Conservation (phyloP, 208 protist species). For the Leishmania amazonensis region DNA sequence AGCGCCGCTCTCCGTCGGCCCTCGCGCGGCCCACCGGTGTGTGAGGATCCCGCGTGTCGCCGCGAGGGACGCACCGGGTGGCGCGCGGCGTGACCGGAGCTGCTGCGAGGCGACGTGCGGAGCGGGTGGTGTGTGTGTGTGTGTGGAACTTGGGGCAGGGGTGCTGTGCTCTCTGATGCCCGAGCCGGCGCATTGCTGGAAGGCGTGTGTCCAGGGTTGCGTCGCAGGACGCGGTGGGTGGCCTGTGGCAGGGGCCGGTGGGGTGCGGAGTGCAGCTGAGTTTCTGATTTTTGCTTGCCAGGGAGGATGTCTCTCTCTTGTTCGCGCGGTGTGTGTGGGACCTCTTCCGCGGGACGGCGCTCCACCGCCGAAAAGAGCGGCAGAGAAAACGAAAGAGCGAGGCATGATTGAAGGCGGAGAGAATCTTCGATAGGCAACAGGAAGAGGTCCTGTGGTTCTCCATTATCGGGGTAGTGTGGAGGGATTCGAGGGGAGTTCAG, state of each 20-base stretch:
- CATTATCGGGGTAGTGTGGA: neutral
- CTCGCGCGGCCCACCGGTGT: too few relatives aligned
- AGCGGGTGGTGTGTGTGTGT: too few relatives aligned
- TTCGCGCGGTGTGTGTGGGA: too few relatives aligned
- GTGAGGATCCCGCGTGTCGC: too few relatives aligned
- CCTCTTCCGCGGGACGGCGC: too few relatives aligned
- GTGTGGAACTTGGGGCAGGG: neutral
- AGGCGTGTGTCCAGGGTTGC: neutral
- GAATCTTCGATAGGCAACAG: neutral
- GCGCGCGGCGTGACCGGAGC: too few relatives aligned
- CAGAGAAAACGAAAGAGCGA: too few relatives aligned
- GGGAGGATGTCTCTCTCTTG: too few relatives aligned
- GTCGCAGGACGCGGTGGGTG: neutral
- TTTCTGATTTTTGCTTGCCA: neutral
- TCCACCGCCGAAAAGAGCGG: neutral
- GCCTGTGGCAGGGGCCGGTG: too few relatives aligned
- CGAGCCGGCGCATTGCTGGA: neutral
- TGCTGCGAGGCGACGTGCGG: neutral
- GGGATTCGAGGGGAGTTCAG: neutral
- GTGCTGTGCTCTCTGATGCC: neutral
- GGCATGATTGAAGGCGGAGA: neutral
- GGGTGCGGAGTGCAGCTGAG: neutral
- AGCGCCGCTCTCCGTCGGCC: neutral
- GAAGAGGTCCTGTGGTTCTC: neutral
- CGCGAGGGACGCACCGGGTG: too few relatives aligned